A percentile compares a stretch with the other conserved stretches of the same genome.
Conservation (phyloP, 495 filamentous ascomycete species). For the Annulohypoxylon maeteangense region DNA sequence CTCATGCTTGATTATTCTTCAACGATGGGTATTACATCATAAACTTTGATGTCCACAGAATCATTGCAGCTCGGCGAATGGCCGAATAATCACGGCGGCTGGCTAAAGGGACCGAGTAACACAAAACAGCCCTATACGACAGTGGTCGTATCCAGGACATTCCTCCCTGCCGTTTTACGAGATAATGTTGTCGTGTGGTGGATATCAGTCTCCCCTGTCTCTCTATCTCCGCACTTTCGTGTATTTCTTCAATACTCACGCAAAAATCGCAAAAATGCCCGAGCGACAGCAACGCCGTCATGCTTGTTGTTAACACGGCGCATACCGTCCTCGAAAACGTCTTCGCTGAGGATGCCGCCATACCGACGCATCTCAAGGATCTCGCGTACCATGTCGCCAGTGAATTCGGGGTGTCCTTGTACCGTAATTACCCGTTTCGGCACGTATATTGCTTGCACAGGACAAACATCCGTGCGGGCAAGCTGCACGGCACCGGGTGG, state of each 20-base stretch:
- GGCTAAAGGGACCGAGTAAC: background rate
- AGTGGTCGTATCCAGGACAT: background rate
- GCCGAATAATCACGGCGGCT: background rate
- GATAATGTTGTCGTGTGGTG: background rate
- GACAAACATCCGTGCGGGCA: constrained; percentile 72
- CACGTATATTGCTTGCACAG: constrained; percentile 83
- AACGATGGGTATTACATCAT: constrained; percentile 18
- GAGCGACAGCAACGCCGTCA: constrained; percentile 76
- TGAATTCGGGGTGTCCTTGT: constrained; percentile 95
- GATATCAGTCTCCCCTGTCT: background rate
- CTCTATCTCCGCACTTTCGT: background rate
- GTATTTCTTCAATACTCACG: constrained; percentile 55
- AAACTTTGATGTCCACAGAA: constrained; percentile 1
- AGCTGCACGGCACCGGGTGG: constrained; percentile 71
- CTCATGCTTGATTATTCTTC: constrained; percentile 5
- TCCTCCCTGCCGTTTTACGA: background rate
- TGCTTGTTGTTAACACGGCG: constrained; percentile 70
- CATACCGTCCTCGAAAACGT: constrained; percentile 72
- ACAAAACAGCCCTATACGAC: constrained; percentile 6
- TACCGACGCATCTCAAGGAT: constrained; percentile 69
- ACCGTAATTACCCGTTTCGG: constrained; percentile 75
- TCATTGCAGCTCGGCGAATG: background rate
- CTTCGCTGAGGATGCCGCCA: constrained; percentile 72
- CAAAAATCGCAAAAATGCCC: constrained; percentile 79
- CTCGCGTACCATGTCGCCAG: constrained; percentile 75